These are phyloP conservation scores for Cyclospora cayetanensis DNA, from an alignment of 169 alveolate genomes.

Conservation along the genomic window DNA sequence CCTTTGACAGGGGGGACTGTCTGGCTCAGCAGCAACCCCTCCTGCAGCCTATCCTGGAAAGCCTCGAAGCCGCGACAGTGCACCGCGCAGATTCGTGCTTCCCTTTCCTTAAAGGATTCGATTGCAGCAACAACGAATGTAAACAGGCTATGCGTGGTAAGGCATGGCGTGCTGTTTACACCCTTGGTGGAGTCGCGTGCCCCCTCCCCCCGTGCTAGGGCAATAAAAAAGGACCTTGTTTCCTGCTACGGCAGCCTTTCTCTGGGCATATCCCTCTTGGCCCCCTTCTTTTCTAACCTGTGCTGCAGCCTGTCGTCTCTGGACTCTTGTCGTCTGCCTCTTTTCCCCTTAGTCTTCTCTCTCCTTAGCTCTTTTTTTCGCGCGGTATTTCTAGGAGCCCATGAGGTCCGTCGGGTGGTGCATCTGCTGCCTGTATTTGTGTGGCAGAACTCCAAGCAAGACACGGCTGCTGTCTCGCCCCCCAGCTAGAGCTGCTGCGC, in stretches of 20 bases:
- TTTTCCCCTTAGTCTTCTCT: background rate
- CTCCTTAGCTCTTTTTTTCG: background rate
- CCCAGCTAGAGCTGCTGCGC: slow-evolving; percentile 67
- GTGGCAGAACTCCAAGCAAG: slow-evolving; percentile 10
- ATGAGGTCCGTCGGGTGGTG: too few relatives aligned
- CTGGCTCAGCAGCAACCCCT: slow-evolving; percentile 41
- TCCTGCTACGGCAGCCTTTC: background rate
- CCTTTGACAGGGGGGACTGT: slow-evolving; percentile 80
- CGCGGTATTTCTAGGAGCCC: too few relatives aligned
- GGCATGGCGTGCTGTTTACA: background rate
- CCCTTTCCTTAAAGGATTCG: background rate
- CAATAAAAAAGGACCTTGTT: background rate
- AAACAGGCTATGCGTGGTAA: slow-evolving; percentile 4
- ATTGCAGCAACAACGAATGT: background rate
- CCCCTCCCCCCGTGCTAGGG: slow-evolving; percentile 15
- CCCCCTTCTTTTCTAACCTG: background rate
- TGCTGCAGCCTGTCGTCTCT: background rate
- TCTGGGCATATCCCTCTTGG: background rate
- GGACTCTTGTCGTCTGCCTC: background rate
- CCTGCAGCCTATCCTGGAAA: slow-evolving; percentile 26
- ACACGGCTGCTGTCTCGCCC: slow-evolving; percentile 66
- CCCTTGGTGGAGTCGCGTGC: background rate
- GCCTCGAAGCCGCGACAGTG: background rate
- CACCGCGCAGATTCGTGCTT: background rate
- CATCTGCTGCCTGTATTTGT: background rate